Base-by-base conservation (phyloP, 169 alveolate genomes). In the Eimeria brunetti region DNA sequence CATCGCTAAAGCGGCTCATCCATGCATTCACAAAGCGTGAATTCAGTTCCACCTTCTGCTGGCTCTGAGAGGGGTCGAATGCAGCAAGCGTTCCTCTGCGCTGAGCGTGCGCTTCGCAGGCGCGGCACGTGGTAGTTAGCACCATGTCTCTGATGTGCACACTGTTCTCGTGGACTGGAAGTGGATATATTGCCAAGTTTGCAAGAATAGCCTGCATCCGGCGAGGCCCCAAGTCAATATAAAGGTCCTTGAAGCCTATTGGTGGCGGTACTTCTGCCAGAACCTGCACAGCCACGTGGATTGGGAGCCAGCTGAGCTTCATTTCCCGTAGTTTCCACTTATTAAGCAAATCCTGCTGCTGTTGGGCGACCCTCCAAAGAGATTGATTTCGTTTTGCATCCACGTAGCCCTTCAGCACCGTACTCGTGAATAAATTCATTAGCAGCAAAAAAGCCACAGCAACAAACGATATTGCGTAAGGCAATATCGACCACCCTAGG, bases 71-170 rank as follows among this genome's bases (percentile, higher is more conserved):
- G 30, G 58, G 64, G 30, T 60, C 96, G 14, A 58, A 89, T 46
- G 81, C 76, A n/a, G 76, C 56, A 46, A 56, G 83, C 44, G 93
- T 49, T 44, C 75, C 93, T 60, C 83, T 60, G 64, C 71, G 80
- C 83, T 86, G 93, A n/a, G 96, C 96, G 89, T 93, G 96, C n/a
- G 90, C 89, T 51, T 93, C 94, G 89, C 96, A 93, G 76, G 96
- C 96, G 22, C 93, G 92, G 80, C 89, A 81, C 33, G 93, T 76
- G 36, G 91, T 46, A 46, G 58, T 84, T 44, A 93, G 88, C 69
- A 84, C 96, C 44, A 83, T 89, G 20, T 93, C 96, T 44, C 96
- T 44, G 44, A 93, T 81, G 84, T 93, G 96, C 46, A 93, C 96
- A 27, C 84, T 89, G 86, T 89, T 89, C 67, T 51, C 22, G 88